phyloP scores from a whole-genome alignment of 345 rosid species.

The Syzygium oleosum region DNA sequence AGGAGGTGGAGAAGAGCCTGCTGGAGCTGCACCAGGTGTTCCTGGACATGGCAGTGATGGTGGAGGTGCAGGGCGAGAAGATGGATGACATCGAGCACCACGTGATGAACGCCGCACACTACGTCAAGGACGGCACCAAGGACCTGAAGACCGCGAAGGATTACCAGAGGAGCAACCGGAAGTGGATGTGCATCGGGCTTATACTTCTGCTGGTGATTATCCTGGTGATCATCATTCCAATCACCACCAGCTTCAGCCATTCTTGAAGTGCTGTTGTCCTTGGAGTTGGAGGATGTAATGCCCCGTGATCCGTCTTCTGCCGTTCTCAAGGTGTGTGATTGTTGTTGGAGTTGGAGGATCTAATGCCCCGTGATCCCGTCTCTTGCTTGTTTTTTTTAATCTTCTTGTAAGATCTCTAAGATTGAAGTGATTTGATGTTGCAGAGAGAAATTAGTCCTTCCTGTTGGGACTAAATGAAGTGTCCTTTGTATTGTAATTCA shows the following conservation, averaged over 20 bases:
- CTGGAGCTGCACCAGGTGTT: conserved; percentile 94
- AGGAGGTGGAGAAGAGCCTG: conserved; percentile 90
- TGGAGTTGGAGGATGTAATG: background rate
- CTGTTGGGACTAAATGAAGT: background rate
- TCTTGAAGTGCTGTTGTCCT: conserved; percentile 29
- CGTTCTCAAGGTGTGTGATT: background rate
- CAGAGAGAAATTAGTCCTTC: background rate
- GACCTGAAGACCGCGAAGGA: conserved; percentile 64
- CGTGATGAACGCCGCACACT: conserved; percentile 70
- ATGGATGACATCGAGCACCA: conserved; percentile 93
- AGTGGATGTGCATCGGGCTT: conserved; percentile 67
- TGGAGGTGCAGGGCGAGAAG: conserved; percentile 87
- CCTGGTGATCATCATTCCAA: conserved; percentile 62
- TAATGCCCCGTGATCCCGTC: background rate
- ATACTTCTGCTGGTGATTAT: conserved; percentile 59
- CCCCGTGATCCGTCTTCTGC: background rate
- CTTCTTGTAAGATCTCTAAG: background rate
- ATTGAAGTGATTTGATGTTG: background rate
- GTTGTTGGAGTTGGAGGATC: background rate
- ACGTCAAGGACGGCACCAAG: conserved; percentile 71
- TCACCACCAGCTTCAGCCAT: conserved; percentile 62
- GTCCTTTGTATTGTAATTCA: background rate
- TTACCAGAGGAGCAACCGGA: conserved; percentile 71
- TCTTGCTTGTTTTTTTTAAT: background rate
- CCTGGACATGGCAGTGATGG: conserved; percentile 95